Percentiles rank a stretch among this genome's conserved stretches.
phyloP scores from a whole-genome alignment of 345 rosid species.

The Acer yangbiense region DNA sequence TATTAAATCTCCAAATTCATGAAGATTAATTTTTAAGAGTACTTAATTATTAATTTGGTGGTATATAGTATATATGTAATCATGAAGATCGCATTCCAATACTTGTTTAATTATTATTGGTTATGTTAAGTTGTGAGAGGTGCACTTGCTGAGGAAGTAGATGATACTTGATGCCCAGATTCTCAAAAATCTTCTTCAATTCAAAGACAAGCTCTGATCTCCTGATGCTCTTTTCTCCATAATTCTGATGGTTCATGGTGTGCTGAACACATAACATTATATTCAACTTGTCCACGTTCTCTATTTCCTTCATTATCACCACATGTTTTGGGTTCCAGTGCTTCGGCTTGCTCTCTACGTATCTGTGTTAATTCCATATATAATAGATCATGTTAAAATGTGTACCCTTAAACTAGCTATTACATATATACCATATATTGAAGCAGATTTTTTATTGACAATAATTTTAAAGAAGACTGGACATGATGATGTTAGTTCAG shows the following conservation, averaged over 20 bases:
- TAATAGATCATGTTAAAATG: neutral
- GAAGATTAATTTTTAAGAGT: too few species aligned
- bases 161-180: slow-evolving; percentile 49
- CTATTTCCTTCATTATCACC: slow-evolving; percentile 51
- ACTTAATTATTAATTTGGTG: too few species aligned
- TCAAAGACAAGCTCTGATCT: slow-evolving; percentile 54
- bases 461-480: too few species aligned
- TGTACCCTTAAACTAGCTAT: too few species aligned
- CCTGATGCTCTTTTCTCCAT: slow-evolving; percentile 45
- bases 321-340: slow-evolving; percentile 56
- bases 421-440: too few species aligned
- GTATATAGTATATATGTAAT: too few species aligned
- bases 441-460: too few species aligned
- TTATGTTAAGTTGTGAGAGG: slow-evolving; percentile 26
- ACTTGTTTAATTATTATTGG: too few species aligned
- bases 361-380: slow-evolving; percentile 34
- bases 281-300: slow-evolving; percentile 53
- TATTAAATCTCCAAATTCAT: too few species aligned
- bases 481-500: too few species aligned
- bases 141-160: slow-evolving; percentile 59
- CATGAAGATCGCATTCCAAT: too few species aligned
- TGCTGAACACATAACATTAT: slow-evolving; percentile 45
- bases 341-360: slow-evolving; percentile 60
- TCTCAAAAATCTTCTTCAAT: slow-evolving; percentile 53
- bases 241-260: slow-evolving; percentile 69